Base-by-base conservation (phyloP, 2,329 filamentous ascomycete species). In the Fusarium robinianum region DNA sequence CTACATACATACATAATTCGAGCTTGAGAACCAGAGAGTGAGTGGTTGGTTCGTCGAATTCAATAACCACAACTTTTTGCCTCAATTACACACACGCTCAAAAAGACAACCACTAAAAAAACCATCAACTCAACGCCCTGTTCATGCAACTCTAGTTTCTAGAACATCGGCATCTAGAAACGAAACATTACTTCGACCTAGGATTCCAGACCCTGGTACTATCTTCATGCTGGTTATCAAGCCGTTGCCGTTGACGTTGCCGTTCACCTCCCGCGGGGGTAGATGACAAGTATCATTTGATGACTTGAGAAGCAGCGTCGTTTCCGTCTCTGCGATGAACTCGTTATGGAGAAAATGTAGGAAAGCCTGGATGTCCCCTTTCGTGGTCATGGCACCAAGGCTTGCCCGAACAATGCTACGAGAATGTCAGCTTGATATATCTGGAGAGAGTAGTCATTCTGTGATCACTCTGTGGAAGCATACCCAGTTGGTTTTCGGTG, bases 351-450 rank as follows among this genome's bases (percentile, higher is more conserved):
- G 55, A 43, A 81, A 81, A 3, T 63, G 48, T 6, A 79, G 36
- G 24, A 81, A 73, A 1, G 62, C 60, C 14, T 79, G 72, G 10
- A 84, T 72, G 49, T 85, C 82, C 3, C 68, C 63, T 14, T 71
- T 61, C 3, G 77, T 83, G 49, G 76, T 83, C 78, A 82, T 82
- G 9, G 81, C 80, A 0, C 83, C 82, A 2, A 85, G 67, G 46
- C 79, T 83, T 5, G 76, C 77, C 14, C 83, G 72, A 6, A 84
- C 78, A 29, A 85, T 79, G 1, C 82, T 76, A 48, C 9, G 16
- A 10, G 24, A 4, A 19, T 8, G 34, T 61, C 15, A 58, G 51
- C 9, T 31, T 18, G 17, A 5, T 12, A 14, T 18, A n/a, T n/a
- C n/a, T 5, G 22, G 9, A 5, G 2, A 22, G 27, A 5, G 6